A percentile compares a stretch with the other conserved stretches of the same genome.
Conservation (phyloP, 192 early-diverging fungal species). For the Podila clonocystis region DNA sequence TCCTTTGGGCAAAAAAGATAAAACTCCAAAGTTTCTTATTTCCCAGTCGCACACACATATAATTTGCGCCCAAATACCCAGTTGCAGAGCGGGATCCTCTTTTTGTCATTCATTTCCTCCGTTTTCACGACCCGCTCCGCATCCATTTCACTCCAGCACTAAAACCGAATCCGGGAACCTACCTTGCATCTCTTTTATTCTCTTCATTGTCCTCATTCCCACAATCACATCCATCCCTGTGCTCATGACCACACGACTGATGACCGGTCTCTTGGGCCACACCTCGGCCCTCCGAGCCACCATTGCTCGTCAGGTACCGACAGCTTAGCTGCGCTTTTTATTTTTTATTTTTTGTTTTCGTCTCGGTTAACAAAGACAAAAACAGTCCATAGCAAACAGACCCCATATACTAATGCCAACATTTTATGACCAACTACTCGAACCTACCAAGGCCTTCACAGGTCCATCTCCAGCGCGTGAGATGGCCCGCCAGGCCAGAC, state of each 20-base stretch:
- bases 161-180: neutral
- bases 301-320: slow-evolving; percentile 2
- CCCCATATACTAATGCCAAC: too few relatives aligned
- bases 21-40: neutral
- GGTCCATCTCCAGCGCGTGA: too few relatives aligned
- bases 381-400: too few relatives aligned
- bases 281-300: neutral
- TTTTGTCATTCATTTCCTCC: slow-evolving; percentile 2
- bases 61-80: neutral
- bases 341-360: too few relatives aligned
- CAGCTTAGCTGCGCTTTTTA: neutral
- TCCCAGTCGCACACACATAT: neutral
- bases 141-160: too few relatives aligned
- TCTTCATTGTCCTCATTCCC: neutral
- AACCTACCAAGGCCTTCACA: too few relatives aligned
- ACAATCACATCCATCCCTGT: neutral
- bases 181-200: neutral
- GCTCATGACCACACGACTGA: slow-evolving; percentile 1
- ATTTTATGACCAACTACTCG: too few relatives aligned
- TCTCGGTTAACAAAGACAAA: too few relatives aligned
- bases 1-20: too few relatives aligned
- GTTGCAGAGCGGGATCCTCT: neutral
- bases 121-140: neutral
- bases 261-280: neutral
- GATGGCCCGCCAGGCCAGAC: too few relatives aligned